phyloP scores from a whole-genome alignment of 805 yeast species.

The Kregervanrija delftensis region DNA sequence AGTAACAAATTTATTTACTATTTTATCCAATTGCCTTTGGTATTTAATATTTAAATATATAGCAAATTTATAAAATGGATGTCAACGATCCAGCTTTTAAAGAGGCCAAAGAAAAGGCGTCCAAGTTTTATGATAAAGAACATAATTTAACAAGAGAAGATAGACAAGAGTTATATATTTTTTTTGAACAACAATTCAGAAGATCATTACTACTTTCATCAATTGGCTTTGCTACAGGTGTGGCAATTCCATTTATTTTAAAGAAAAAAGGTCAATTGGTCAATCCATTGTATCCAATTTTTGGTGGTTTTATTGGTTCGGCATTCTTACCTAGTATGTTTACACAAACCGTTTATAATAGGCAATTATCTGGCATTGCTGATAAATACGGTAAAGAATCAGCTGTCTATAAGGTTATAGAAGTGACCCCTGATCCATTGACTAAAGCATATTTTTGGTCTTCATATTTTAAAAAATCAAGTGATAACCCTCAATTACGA shows the following conservation, averaged over 20 bases:
- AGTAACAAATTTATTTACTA: no score
- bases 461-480: conserved; percentile 45
- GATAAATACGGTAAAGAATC: conserved; percentile 20
- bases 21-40: no score
- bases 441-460: conserved; percentile 33
- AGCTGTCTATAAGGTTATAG: conserved; percentile 14
- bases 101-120: conserved; percentile 36
- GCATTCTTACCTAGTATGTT: conserved; percentile 25
- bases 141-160: conserved; percentile 34
- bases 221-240: conserved; percentile 34
- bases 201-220: conserved; percentile 33
- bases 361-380: conserved; percentile 26
- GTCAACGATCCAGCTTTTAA: conserved; percentile 14
- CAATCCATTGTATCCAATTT: conserved; percentile 33
- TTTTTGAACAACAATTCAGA: conserved; percentile 31
- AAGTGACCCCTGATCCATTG: conserved; percentile 22
- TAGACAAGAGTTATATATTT: conserved; percentile 33
- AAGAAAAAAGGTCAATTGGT: conserved; percentile 31
- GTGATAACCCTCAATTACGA: conserved; percentile 42
- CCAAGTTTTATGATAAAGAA: conserved; percentile 44
- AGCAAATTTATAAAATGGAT: not conserved
- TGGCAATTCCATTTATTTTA: conserved; percentile 35
- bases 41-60: no score
- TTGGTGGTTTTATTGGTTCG: conserved; percentile 36
- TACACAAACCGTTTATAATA: conserved; percentile 24